Percentiles rank a stretch among this genome's conserved stretches.
phyloP scores from a whole-genome alignment of 2,329 filamentous ascomycete genomes.

The Chaetomiaceae sp. region DNA sequence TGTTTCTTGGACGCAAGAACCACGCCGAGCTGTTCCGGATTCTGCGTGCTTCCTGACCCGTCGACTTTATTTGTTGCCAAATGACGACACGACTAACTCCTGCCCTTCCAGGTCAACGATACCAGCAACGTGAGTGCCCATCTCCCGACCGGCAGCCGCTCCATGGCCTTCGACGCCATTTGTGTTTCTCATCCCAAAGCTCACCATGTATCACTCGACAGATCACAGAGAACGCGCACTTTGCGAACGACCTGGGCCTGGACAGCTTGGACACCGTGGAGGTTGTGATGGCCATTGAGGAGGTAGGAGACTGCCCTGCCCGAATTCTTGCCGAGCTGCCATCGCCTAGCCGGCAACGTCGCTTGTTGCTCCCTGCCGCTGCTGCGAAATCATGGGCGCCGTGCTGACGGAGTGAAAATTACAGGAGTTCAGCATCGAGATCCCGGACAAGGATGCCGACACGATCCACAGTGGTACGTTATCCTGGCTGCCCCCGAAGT shows the following conservation, averaged over 20 bases:
- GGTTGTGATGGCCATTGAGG: constrained; percentile 99
- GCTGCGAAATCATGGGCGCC: neutral
- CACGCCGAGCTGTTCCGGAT: too few species aligned
- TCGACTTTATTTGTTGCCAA: too few species aligned
- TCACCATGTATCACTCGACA: too few species aligned
- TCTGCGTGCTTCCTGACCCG: too few species aligned
- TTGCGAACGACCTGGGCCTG: constrained; percentile 93
- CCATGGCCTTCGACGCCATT: constrained; percentile 13
- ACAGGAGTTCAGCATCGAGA: constrained; percentile 78
- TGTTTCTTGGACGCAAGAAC: too few species aligned
- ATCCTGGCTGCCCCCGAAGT: too few species aligned
- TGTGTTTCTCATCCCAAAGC: too few species aligned
- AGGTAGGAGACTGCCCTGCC: constrained; percentile 52
- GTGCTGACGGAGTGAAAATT: constrained; percentile 18
- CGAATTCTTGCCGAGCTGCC: neutral
- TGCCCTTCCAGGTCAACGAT: constrained; percentile 57
- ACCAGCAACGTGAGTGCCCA: constrained; percentile 51
- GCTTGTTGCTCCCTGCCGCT: neutral
- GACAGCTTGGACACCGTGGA: constrained; percentile 98
- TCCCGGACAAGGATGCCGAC: constrained; percentile 95
- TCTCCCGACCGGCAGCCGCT: neutral
- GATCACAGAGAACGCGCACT: constrained; percentile 83
- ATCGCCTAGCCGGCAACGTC: too few species aligned
- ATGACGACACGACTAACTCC: constrained; percentile 11
- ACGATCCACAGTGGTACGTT: constrained; percentile 84